Percentiles rank a stretch among this genome's conserved stretches.
Conservation (phyloP, 257 asterid genomes). For the Solanum tarapatanum region DNA sequence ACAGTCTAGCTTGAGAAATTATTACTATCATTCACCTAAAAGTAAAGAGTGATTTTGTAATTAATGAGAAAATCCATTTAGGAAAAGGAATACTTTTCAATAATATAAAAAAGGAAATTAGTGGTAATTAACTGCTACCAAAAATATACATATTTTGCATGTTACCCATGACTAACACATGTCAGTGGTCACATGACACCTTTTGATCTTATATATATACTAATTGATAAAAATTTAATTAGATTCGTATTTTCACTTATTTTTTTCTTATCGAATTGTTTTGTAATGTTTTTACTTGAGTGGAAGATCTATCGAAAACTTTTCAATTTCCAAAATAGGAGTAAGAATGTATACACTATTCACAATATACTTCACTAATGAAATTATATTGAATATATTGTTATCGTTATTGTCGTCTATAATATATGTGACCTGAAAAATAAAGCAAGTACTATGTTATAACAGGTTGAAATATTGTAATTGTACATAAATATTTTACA, state of each 20-base stretch:
- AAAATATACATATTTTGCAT: neutral
- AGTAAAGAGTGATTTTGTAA: neutral
- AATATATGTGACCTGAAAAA: neutral
- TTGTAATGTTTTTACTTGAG: neutral
- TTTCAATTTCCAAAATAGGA: no score
- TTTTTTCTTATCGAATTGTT: no score
- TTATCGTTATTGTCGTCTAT: neutral
- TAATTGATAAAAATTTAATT: no score
- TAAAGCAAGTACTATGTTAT: neutral
- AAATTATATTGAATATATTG: no score
- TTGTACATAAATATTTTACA: neutral
- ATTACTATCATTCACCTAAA: neutral
- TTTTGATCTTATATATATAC: neutral
- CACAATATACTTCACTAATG: no score
- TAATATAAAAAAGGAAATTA: neutral
- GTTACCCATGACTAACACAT: neutral
- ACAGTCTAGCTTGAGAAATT: neutral
- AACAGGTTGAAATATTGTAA: neutral
- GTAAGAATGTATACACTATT: no score
- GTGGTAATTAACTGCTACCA: neutral
- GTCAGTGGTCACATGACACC: neutral
- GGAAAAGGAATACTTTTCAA: neutral
- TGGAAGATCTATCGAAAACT: rapidly evolving
- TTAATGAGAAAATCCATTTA: neutral
- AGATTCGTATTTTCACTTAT: no score